Evolutionary conservation across 2,329 filamentous ascomycete genomes (phyloP), one percentile per base, ranked within the genome.

Genomic region (Colletotrichum sp.): DNA sequence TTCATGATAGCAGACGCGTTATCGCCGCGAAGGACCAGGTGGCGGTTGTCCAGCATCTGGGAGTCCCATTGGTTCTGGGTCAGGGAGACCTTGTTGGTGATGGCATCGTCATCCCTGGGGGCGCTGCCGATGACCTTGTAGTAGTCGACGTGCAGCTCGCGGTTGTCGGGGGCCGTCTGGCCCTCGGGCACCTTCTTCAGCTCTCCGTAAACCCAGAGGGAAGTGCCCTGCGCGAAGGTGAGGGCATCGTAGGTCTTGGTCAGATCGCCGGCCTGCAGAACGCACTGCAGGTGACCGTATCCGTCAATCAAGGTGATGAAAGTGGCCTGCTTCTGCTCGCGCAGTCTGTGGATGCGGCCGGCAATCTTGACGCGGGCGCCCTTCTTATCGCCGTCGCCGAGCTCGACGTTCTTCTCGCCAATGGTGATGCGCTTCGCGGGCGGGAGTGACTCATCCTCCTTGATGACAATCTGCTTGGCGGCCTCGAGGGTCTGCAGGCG

Each of bases 231-330:
- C 36, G 95, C 95, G 80, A 98, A 91, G 28, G 94, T 96, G 80
- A 98, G 88, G 77, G 95, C 95, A 82, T 98, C 95, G 88, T 98
- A 98, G n/a, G 95, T 96, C 89, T 95, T 96, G 79, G 95, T 94
- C 80, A 99, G 90, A 78, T 95, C 90, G 73, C 96, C 96, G 5
- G 89, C 85, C 71, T 92, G 91, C 79, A 98, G 88, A 77, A 98
- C 90, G 82, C 95, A 96, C 88, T 98, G 96, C 84, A 99, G 89
- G 82, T 93, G 93, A 70, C 94, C 95, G 81, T 96, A 95, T 75
- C 96, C 96, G 83, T 98, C 95, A 78, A 93, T 90, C 78, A 98
- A 88, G n/a, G 94, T 96, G 82, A 98, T 89, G 86, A 98, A 98
- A 72, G 95, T 93, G 78, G 95, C 91, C 82, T 95, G 93, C 86